Percentiles rank a stretch among this genome's conserved stretches.
Evolutionary conservation across 2,329 filamentous ascomycete species (phyloP).

Genomic region (Coniochaeta hoffmannii): DNA sequence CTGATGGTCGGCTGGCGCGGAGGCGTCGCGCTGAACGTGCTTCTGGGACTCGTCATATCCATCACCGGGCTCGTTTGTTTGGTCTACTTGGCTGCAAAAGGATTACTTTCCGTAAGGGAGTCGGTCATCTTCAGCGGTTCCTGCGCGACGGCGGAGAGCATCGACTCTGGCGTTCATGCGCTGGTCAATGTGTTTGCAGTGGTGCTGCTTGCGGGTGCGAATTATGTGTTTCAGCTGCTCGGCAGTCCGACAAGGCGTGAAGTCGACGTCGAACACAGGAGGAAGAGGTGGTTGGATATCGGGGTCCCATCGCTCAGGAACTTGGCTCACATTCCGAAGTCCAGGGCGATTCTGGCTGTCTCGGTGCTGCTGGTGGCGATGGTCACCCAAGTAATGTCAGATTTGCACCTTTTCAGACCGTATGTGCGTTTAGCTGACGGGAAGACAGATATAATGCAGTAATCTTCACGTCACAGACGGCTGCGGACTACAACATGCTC

Average conservation of each 20-base stretch:
- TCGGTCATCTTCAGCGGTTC: constrained; percentile 29
- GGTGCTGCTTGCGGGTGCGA: constrained; percentile 38
- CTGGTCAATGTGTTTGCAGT: constrained; percentile 35
- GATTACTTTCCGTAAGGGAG: constrained; percentile 24
- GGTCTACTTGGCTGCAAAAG: constrained; percentile 23
- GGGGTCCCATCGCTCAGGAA: constrained; percentile 47
- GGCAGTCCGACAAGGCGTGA: constrained; percentile 44
- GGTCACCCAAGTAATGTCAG: constrained; percentile 42
- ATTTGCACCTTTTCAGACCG: background rate
- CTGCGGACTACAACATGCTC: constrained; percentile 23
- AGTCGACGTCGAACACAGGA: constrained; percentile 36
- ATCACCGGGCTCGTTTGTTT: constrained; percentile 29
- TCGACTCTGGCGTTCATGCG: constrained; percentile 35
- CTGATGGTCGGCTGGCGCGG: constrained; percentile 38
- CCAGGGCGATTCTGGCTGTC: constrained; percentile 29
- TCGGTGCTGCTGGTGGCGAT: constrained; percentile 34
- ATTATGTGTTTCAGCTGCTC: constrained; percentile 48
- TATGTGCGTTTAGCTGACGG: background rate
- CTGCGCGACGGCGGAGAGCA: constrained; percentile 25
- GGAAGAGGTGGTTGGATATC: constrained; percentile 42
- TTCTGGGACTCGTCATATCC: constrained; percentile 30
- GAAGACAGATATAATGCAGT: constrained; percentile 42
- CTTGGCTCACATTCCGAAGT: constrained; percentile 32
- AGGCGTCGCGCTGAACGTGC: constrained; percentile 35
- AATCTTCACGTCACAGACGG: constrained; percentile 33